These are phyloP conservation scores for Xylariaceae sp. DNA, from an alignment of 2,329 filamentous ascomycete genomes.

Conservation along the genomic window DNA sequence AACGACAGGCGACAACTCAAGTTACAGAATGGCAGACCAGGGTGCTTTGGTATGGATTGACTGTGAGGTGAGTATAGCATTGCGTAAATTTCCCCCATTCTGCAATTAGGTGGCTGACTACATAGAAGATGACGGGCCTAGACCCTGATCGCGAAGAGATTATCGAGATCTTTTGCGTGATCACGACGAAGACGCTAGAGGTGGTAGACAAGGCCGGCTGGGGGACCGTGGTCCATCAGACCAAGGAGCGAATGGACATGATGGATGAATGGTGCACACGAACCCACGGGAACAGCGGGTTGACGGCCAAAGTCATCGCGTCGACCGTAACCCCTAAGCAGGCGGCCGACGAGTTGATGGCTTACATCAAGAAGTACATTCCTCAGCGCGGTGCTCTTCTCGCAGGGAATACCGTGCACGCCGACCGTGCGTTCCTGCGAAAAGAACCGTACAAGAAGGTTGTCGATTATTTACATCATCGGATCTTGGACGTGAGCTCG, in stretches of 20 bases:
- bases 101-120: constrained; percentile 1
- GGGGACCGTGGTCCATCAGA: constrained; percentile 74
- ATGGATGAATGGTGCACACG: constrained; percentile 89
- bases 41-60: constrained; percentile 21
- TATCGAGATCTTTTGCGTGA: constrained; percentile 86
- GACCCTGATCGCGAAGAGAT: constrained; percentile 76
- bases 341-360: constrained; percentile 69
- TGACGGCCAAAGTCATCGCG: constrained; percentile 70
- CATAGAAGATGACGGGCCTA: constrained; percentile 97
- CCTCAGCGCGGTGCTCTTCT: constrained; percentile 68
- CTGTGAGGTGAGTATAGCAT: constrained; percentile 40
- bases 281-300: constrained; percentile 76
- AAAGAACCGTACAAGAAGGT: constrained; percentile 70
- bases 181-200: constrained; percentile 77
- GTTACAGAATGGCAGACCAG: constrained; percentile 5
- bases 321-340: constrained; percentile 68
- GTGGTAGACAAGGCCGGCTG: constrained; percentile 73
- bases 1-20: too few species aligned
- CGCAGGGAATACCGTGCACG: constrained; percentile 91
- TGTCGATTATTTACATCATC: constrained; percentile 76
- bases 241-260: constrained; percentile 61
- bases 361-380: constrained; percentile 71
- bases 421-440: constrained; percentile 77
- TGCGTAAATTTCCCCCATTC: neutral
- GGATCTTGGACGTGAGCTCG: constrained; percentile 85